These are phyloP conservation scores for Fusarium sulawesiense DNA, from an alignment of 2,329 filamentous ascomycete genomes.

Conservation along the genomic window DNA sequence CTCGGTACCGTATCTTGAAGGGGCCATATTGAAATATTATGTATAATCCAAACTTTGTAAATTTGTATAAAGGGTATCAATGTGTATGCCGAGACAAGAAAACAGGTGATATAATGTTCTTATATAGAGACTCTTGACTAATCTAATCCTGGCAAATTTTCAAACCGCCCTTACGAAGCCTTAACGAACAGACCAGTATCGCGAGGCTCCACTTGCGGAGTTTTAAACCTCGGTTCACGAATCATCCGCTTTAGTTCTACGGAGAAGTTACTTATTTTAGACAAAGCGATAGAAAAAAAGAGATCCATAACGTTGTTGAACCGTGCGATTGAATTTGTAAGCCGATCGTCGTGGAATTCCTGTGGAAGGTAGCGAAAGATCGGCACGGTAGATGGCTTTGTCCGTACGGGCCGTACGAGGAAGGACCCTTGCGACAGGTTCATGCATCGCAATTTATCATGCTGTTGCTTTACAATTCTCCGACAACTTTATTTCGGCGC, in stretches of 20 bases:
- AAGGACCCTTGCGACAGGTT: not conserved
- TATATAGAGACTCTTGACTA: constrained; percentile 8
- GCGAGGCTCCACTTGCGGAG: constrained; percentile 3
- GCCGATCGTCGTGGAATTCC: not conserved
- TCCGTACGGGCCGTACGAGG: not conserved
- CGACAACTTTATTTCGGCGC: not conserved
- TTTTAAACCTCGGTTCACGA: constrained; percentile 21
- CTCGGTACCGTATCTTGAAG: constrained; percentile 21
- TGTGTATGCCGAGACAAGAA: not conserved
- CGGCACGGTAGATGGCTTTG: not conserved
- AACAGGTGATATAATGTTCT: not conserved
- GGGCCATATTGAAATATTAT: constrained; percentile 10
- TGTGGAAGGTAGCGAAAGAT: not conserved
- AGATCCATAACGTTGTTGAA: constrained; percentile 1
- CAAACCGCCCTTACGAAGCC: not conserved
- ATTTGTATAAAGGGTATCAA: not conserved
- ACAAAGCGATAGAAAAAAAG: not conserved
- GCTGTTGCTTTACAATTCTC: not conserved
- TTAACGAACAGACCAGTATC: not conserved
- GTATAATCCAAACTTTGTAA: not conserved
- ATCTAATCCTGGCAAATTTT: not conserved
- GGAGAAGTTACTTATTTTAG: constrained; percentile 13
- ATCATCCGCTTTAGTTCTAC: not conserved
- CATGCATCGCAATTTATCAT: not conserved
- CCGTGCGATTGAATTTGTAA: constrained; percentile 17